A percentile compares a stretch with the other conserved stretches of the same genome.
phyloP scores from a whole-genome alignment of 345 rosid species.

The Cardamine chenopodiifolia region DNA sequence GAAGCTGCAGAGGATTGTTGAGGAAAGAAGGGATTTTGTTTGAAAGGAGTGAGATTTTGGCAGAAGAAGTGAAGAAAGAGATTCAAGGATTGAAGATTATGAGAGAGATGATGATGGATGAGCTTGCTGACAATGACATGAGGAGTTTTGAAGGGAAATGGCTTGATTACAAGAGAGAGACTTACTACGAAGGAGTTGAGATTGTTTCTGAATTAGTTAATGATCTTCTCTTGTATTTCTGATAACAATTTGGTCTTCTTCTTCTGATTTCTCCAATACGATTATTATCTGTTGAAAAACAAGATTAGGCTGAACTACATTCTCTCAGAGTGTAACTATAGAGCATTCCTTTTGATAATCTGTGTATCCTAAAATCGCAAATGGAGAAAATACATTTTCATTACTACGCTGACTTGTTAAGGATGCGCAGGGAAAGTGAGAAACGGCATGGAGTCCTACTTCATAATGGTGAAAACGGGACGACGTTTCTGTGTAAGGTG shows the following conservation, averaged over 20 bases:
- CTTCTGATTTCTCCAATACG: not conserved
- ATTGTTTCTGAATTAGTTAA: conserved; percentile 68
- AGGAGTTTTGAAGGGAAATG: conserved; percentile 63
- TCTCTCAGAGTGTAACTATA: not conserved
- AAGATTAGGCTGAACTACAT: conserved; percentile 6
- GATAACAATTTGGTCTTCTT: not conserved
- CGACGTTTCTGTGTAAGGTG: not conserved
- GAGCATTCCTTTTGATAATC: conserved; percentile 6
- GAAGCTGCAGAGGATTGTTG: conserved; percentile 47
- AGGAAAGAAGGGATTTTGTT: conserved; percentile 46
- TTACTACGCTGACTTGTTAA: not conserved
- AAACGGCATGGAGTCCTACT: conserved; percentile 1
- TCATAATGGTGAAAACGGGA: not conserved
- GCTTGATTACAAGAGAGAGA: conserved; percentile 69
- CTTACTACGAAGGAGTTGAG: conserved; percentile 61
- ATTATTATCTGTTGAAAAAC: not conserved
- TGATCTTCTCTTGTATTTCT: conserved; percentile 48
- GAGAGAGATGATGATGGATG: conserved; percentile 74
- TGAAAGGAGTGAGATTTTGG: conserved; percentile 49
- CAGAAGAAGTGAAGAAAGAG: conserved; percentile 59
- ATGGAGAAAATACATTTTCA: not conserved
- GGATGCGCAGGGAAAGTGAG: not conserved
- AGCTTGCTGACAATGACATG: conserved; percentile 83
- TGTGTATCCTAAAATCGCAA: not conserved
- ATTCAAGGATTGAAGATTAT: conserved; percentile 52